These are phyloP conservation scores for Kernera saxatilis DNA, from an alignment of 345 rosid species.

Conservation along the genomic window DNA sequence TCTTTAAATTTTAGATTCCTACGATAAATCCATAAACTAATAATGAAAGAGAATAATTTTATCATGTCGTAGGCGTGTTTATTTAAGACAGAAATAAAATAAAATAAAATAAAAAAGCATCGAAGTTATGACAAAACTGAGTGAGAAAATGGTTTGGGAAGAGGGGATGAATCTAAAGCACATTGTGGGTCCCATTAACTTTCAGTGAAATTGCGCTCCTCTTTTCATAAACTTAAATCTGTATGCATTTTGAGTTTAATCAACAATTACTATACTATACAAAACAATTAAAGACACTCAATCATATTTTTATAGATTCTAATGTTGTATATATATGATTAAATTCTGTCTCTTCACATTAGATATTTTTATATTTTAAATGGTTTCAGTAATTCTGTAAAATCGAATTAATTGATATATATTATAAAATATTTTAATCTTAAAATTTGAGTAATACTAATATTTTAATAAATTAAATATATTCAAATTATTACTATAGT, in stretches of 20 bases:
- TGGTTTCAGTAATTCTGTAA: not conserved
- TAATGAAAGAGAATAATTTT: slow-evolving; percentile 1
- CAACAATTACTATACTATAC: not conserved
- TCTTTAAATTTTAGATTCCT: not conserved
- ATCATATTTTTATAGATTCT: not conserved
- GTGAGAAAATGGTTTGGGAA: slow-evolving; percentile 25
- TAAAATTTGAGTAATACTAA: no score
- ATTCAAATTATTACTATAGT: no score
- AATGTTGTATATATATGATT: not conserved
- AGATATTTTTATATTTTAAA: no score
- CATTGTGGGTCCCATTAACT: slow-evolving; percentile 17
- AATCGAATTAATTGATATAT: no score
- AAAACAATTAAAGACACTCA: not conserved
- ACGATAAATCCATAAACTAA: not conserved
- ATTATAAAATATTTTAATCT: no score
- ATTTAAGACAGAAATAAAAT: not conserved
- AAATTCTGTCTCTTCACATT: not conserved
- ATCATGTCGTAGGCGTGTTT: not conserved
- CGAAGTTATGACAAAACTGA: slow-evolving; percentile 14
- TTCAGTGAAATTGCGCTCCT: not conserved
- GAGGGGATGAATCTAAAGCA: slow-evolving; percentile 32
- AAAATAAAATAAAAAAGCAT: not conserved
- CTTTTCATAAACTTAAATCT: not conserved
- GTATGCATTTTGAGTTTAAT: not conserved
- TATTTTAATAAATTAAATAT: no score